Conservation (phyloP, 768 basidiomycete species). For the Candolleomyces efflorescens region DNA sequence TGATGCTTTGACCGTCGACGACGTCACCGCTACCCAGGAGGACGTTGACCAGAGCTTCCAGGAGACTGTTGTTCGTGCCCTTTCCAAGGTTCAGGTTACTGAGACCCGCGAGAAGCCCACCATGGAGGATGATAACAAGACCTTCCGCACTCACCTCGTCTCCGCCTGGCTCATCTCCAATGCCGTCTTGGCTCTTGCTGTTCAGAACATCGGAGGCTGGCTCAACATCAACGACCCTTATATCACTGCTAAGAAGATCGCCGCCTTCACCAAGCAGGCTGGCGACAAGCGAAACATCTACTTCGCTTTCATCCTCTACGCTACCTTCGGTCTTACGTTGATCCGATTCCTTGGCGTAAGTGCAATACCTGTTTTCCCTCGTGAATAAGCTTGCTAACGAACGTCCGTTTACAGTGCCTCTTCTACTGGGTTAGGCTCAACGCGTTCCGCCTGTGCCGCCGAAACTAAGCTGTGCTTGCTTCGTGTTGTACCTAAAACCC, state of each 20-base stretch:
- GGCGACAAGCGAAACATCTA: conserved; percentile 48
- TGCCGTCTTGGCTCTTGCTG: conserved; percentile 64
- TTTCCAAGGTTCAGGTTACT: conserved; percentile 64
- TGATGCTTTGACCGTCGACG: conserved; percentile 78
- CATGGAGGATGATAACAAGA: conserved; percentile 86
- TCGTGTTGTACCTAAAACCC: background rate
- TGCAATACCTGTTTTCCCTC: conserved; percentile 16
- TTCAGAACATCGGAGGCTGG: conserved; percentile 71
- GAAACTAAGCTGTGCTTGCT: conserved; percentile 41
- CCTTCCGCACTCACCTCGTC: conserved; percentile 90
- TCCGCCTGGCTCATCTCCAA: conserved; percentile 79
- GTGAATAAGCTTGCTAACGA: background rate
- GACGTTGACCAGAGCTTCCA: conserved; percentile 91
- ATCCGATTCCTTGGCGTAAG: conserved; percentile 76
- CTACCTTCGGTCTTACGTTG: conserved; percentile 68
- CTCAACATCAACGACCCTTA: conserved; percentile 18
- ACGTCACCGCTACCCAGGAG: conserved; percentile 74
- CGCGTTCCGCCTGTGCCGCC: conserved; percentile 75
- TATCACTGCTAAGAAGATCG: conserved; percentile 22
- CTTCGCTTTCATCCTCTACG: conserved; percentile 75
- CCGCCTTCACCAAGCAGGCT: conserved; percentile 37
- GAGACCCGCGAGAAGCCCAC: conserved; percentile 74
- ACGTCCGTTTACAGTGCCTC: conserved; percentile 49
- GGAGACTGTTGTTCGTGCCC: conserved; percentile 83
- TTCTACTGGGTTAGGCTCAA: conserved; percentile 80